Conservation (phyloP, 129 eudicot species). For the Arctium lappa region DNA sequence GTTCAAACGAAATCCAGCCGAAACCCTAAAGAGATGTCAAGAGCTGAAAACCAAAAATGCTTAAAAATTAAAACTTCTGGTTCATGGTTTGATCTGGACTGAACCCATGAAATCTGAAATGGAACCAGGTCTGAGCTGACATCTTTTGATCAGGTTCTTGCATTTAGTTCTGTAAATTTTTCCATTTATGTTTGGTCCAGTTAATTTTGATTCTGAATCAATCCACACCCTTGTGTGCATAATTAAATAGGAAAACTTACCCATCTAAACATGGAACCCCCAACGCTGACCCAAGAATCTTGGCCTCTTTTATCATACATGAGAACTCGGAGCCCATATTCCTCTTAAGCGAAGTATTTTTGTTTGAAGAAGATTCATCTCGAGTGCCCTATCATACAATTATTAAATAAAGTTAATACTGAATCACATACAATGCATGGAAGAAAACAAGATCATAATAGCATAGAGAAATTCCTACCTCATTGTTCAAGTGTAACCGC, state of each 20-base stretch:
- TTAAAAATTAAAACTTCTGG: neutral
- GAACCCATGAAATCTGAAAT: neutral
- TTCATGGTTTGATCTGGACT: neutral
- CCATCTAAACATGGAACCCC: slow-evolving; percentile 96
- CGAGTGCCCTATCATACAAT: slow-evolving; percentile 41
- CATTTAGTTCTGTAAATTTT: too few species aligned
- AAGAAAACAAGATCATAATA: slow-evolving; percentile 5
- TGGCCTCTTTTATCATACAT: slow-evolving; percentile 92
- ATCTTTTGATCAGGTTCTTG: too few species aligned
- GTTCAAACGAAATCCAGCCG: too few species aligned
- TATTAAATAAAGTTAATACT: neutral
- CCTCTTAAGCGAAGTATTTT: slow-evolving; percentile 55
- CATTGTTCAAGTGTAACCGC: slow-evolving; percentile 53
- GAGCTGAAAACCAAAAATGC: too few species aligned
- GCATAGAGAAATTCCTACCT: slow-evolving; percentile 35
- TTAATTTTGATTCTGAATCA: too few species aligned
- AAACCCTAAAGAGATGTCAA: too few species aligned
- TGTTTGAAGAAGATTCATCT: slow-evolving; percentile 40
- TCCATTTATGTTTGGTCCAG: neutral
- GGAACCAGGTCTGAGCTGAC: neutral
- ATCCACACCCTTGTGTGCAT: neutral
- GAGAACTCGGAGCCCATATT: slow-evolving; percentile 98
- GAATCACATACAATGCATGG: neutral
- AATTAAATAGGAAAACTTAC: slow-evolving; percentile 33
- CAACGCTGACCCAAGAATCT: slow-evolving; percentile 58